Base-by-base conservation (phyloP, 306 rosid genomes). In the Lagenaria siceraria region DNA sequence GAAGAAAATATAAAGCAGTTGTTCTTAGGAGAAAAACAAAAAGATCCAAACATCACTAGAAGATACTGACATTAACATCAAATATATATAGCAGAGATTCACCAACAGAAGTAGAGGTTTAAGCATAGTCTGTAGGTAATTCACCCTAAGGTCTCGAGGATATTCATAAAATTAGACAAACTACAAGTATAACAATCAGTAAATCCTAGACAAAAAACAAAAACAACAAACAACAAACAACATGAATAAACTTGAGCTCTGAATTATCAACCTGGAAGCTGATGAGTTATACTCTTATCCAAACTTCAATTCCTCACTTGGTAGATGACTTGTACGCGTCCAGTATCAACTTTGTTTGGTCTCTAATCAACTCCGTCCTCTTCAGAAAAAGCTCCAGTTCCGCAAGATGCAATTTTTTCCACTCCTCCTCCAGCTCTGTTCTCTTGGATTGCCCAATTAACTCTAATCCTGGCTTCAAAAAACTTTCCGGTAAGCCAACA, bases 331-430 rank as follows among this genome's bases (percentile, higher is more conserved):
- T 80, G 31, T 62, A 72, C 0, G 90, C 88, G 49, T 91, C 86
- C 75, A 79, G 54, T n/a, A 86, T 43, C 83, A 87, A 35, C 78
- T 53, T 79, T 2, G 86, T 42, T 51, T 80, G 86, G 2, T 90
- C 87, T 38, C 49, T 74, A 15, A 78, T 38, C 33, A 91, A 73
- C 74, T 84, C 75, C 2, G 77, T 17, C 15, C 88, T 78, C 78
- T 70, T 63, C 10, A 72, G 77, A 70, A 73, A 80, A 52, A 89
- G 38, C 66, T 91, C 88, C 80, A 89, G 22, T 31, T 91, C 97
- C 0, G 88, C 86, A 74, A 58, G 8, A 17, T 79, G 85, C 21
- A 88, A 3, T 33, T 87, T 43, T 83, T 46, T 85, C 92, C 96
- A 93, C 82, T 60, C 79, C 4, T 27, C 81, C 77, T 83, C 89